Evolutionary conservation across 2,329 filamentous ascomycete species (phyloP), one percentile per base, ranked within the genome.

Genomic region (Hansfordia pulvinata): DNA sequence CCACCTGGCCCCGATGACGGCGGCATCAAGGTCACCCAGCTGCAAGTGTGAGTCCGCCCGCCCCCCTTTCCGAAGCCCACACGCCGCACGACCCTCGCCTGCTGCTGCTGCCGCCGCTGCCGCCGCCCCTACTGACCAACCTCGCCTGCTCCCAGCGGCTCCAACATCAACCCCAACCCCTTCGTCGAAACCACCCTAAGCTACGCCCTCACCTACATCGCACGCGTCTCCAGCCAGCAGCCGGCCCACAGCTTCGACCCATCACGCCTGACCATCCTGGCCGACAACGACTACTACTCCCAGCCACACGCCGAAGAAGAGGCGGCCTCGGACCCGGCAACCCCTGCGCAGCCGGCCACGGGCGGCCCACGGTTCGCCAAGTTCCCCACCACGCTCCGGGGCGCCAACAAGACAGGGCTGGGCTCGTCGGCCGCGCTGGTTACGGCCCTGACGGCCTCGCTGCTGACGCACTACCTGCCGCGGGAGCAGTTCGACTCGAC

Each of bases 241-340:
- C 42, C 54, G 5, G 39, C 44, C 19, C 51, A 56, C 39, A 66
- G 55, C 45, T 73, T 90, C 44, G 64, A 65, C 10, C 71, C 85
- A 4, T 58, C 78, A 17, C 72, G 72, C 10, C 70, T 96, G 49
- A 85, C 81, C 34, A 88, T 98, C 48, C 69, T 96, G 19, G 88
- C 90, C 33, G 85, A 94, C 56, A 86, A 90, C 46, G 83, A 92
- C 58, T 98, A 98, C 66, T 98, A 96, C 61, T 94, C 90, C 4
- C 73, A 76, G 32, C 64, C 75, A 3, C 49, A 59, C 15, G 43
- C 47, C 14, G n/a, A n/a, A n/a, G n/a, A n/a, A n/a, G n/a, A n/a
- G n/a, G n/a, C n/a, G n/a, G 37, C 49, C 11, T 27, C 32, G 12
- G 33, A 28, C 32, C n/a, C n/a, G n/a, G n/a, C n/a, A n/a, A n/a